phyloP scores from a whole-genome alignment of 805 yeast species.

The Spencermartinsiella europaea region DNA sequence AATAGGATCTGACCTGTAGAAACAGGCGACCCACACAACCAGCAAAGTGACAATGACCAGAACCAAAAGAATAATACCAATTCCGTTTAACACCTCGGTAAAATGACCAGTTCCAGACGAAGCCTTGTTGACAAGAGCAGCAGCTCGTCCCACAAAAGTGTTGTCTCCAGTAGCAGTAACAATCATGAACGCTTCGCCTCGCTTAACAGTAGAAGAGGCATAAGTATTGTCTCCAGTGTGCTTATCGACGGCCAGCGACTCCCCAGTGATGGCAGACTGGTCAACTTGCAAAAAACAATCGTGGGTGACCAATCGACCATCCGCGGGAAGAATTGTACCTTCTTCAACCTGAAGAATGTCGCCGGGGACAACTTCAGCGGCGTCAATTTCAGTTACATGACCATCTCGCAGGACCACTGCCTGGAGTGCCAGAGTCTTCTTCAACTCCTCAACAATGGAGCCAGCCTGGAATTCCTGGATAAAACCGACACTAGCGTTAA shows the following conservation, averaged over 20 bases:
- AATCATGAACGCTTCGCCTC: conserved; percentile 92
- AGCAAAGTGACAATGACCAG: conserved; percentile 82
- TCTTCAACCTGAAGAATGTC: conserved; percentile 89
- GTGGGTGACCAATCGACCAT: conserved; percentile 84
- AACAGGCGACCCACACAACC: conserved; percentile 87
- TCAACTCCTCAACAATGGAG: conserved; percentile 93
- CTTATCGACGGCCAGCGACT: conserved; percentile 93
- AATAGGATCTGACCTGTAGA: conserved; percentile 86
- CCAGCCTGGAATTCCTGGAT: conserved; percentile 97
- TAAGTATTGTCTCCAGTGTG: conserved; percentile 79
- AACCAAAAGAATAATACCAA: conserved; percentile 87
- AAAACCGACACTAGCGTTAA: conserved; percentile 94
- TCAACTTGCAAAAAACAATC: conserved; percentile 85
- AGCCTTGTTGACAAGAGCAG: conserved; percentile 93
- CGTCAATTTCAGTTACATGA: conserved; percentile 63
- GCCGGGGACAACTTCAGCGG: conserved; percentile 91
- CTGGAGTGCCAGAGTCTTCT: conserved; percentile 88
- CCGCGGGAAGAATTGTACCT: conserved; percentile 90
- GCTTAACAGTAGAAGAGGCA: conserved; percentile 92
- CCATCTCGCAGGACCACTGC: conserved; percentile 86
- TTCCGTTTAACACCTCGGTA: conserved; percentile 96
- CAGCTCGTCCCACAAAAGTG: conserved; percentile 96
- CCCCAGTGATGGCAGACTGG: conserved; percentile 97
- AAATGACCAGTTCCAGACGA: conserved; percentile 91
- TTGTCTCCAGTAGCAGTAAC: conserved; percentile 94